Conservation (phyloP, 768 basidiomycete genomes). For the Auriculariales sp. region DNA sequence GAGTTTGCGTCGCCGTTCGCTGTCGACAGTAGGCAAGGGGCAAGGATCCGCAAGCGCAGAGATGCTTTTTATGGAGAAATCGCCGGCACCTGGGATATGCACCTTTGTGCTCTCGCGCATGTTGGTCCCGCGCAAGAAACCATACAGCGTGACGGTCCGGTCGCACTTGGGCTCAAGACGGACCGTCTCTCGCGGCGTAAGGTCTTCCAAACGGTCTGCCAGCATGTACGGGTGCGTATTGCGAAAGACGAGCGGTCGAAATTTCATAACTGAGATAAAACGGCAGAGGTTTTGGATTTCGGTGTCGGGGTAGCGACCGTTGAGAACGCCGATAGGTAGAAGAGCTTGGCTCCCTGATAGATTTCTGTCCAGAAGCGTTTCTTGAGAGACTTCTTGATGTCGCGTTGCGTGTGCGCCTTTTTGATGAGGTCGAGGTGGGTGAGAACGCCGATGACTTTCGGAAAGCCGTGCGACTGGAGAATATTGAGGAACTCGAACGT, state of each 20-base stretch:
- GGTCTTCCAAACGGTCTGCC: slow-evolving; percentile 87
- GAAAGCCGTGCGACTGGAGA: slow-evolving; percentile 93
- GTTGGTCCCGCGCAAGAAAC: slow-evolving; percentile 87
- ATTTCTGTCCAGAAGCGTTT: slow-evolving; percentile 99
- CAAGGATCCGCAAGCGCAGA: slow-evolving; percentile 83
- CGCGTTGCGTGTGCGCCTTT: slow-evolving; percentile 70
- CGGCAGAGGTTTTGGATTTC: slow-evolving; percentile 93
- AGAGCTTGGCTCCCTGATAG: slow-evolving; percentile 95
- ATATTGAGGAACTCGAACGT: slow-evolving; percentile 98
- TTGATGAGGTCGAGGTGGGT: slow-evolving; percentile 96
- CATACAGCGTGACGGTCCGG: slow-evolving; percentile 86
- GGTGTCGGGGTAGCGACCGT: slow-evolving; percentile 92
- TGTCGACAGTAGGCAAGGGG: slow-evolving; percentile 80
- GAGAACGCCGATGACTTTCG: slow-evolving; percentile 93
- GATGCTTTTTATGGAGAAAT: slow-evolving; percentile 63
- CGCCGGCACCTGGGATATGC: slow-evolving; percentile 91
- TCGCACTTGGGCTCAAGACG: slow-evolving; percentile 80
- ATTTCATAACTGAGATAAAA: slow-evolving; percentile 97
- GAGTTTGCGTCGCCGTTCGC: slow-evolving; percentile 81
- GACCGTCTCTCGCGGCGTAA: slow-evolving; percentile 76
- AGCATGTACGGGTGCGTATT: slow-evolving; percentile 92
- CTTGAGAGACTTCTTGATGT: slow-evolving; percentile 88
- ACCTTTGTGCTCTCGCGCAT: slow-evolving; percentile 61
- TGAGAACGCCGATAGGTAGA: slow-evolving; percentile 95
- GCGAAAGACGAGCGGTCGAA: slow-evolving; percentile 90